Conservation (phyloP, 2,329 filamentous ascomycete genomes). For the Claviceps purpurea region DNA sequence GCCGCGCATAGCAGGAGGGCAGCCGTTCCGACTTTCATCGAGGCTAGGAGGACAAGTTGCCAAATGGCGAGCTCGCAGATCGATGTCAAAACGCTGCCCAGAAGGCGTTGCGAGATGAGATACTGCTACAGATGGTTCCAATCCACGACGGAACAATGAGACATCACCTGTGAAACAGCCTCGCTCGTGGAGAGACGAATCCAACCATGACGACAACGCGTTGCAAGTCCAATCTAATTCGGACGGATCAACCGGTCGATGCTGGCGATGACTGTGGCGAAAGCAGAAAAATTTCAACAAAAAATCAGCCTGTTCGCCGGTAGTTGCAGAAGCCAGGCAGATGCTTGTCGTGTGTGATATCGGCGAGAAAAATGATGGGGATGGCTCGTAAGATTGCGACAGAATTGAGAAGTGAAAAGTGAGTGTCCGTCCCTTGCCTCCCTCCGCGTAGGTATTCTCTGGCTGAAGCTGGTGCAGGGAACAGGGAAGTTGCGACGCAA, state of each 20-base stretch:
- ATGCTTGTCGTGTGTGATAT: background rate
- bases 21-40: constrained; percentile 9
- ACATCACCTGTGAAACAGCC: constrained; percentile 4
- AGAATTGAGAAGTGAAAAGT: background rate
- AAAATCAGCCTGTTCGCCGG: background rate
- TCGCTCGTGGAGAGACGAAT: constrained; percentile 1
- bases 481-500: too few species aligned
- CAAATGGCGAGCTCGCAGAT: background rate
- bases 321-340: background rate
- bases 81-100: too few species aligned
- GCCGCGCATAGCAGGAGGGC: constrained; percentile 7
- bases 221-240: background rate
- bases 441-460: background rate
- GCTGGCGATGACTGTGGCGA: too few species aligned
- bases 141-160: constrained; percentile 1
- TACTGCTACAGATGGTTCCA: background rate
- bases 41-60: background rate
- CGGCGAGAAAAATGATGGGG: background rate
- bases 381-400: background rate
- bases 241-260: background rate
- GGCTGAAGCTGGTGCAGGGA: background rate
- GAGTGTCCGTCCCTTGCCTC: background rate
- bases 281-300: background rate
- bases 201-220: background rate
- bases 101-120: too few species aligned